Conservation (phyloP, 1,139 yeast species). For the Yamadazyma sp. region DNA sequence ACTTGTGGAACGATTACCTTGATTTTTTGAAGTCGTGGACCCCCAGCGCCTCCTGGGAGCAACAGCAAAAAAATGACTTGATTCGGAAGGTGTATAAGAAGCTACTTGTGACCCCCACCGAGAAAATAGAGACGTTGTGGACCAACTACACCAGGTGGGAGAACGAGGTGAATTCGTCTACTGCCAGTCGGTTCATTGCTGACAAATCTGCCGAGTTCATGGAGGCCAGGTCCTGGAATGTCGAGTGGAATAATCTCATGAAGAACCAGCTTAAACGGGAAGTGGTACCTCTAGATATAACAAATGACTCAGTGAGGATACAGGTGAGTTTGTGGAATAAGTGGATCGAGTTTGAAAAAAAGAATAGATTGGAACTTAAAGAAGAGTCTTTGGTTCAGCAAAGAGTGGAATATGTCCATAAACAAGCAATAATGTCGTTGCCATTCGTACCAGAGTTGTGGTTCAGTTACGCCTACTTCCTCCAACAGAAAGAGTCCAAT, state of each 20-base stretch:
- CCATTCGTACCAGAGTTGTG: slow-evolving; percentile 82
- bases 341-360: slow-evolving; percentile 81
- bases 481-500: slow-evolving; percentile 20
- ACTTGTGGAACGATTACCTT: slow-evolving; percentile 80
- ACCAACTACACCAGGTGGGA: slow-evolving; percentile 80
- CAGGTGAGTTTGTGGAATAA: slow-evolving; percentile 61
- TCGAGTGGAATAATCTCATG: slow-evolving; percentile 65
- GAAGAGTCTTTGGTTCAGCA: slow-evolving; percentile 47
- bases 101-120: slow-evolving; percentile 70
- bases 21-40: slow-evolving; percentile 79
- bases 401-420: slow-evolving; percentile 73
- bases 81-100: slow-evolving; percentile 73
- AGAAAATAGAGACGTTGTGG: slow-evolving; percentile 79
- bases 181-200: slow-evolving; percentile 82
- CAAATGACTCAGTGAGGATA: slow-evolving; percentile 21
- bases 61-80: slow-evolving; percentile 76
- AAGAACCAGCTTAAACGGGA: slow-evolving; percentile 40
- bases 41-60: slow-evolving; percentile 82
- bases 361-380: slow-evolving; percentile 63
- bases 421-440: slow-evolving; percentile 66
- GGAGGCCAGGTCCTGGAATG: slow-evolving; percentile 80
- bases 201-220: slow-evolving; percentile 86
- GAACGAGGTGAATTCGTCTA: slow-evolving; percentile 66
- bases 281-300: slow-evolving; percentile 30
- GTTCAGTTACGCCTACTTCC: slow-evolving; percentile 59